phyloP scores from a whole-genome alignment of 495 filamentous ascomycete species.

The Penicillium steckii region DNA sequence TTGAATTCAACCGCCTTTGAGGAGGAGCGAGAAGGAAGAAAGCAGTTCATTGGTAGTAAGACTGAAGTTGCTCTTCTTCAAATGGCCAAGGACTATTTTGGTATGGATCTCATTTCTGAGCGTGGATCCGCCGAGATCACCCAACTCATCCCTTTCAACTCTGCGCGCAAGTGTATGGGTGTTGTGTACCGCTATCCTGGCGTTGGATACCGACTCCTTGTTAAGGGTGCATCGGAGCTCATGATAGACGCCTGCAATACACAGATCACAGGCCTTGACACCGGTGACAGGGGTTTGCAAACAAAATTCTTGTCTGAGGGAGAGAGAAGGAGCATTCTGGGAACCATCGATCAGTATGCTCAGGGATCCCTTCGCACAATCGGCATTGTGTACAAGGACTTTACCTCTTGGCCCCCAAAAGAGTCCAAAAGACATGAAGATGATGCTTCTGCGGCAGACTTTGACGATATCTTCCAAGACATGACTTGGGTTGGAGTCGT shows the following conservation, averaged over 20 bases:
- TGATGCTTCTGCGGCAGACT: constrained; percentile 48
- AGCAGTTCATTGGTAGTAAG: constrained; percentile 64
- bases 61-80: constrained; percentile 66
- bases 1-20: constrained; percentile 70
- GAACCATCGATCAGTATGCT: constrained; percentile 56
- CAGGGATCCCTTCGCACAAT: constrained; percentile 62
- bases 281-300: constrained; percentile 28
- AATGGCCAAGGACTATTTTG: constrained; percentile 59
- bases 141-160: constrained; percentile 69
- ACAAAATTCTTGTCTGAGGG: constrained; percentile 34
- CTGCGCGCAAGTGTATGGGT: constrained; percentile 67
- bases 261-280: constrained; percentile 26
- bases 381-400: constrained; percentile 61
- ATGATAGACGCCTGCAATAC: constrained; percentile 52
- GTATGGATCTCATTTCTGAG: constrained; percentile 59
- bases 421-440: constrained; percentile 45
- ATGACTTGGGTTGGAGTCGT: constrained; percentile 64
- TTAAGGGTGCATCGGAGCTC: constrained; percentile 71
- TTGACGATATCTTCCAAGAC: constrained; percentile 55
- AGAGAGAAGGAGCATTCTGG: constrained; percentile 27
- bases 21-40: constrained; percentile 54
- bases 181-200: constrained; percentile 56
- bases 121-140: constrained; percentile 57
- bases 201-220: constrained; percentile 58
- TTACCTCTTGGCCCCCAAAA: constrained; percentile 57